phyloP scores from a whole-genome alignment of 352 stramenopile genomes.

The Globisporangium paddicum region DNA sequence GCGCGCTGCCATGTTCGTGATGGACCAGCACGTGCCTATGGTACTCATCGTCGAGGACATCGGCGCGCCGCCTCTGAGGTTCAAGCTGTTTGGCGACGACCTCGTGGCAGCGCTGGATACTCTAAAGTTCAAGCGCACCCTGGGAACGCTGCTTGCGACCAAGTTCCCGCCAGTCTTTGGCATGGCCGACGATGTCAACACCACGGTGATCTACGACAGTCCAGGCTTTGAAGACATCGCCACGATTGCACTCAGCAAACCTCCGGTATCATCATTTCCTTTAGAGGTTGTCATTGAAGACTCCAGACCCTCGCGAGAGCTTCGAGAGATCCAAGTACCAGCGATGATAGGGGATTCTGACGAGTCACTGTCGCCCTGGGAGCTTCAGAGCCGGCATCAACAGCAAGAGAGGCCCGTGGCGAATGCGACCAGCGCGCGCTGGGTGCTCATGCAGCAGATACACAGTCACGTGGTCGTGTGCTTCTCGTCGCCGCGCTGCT shows the following conservation, averaged over 20 bases:
- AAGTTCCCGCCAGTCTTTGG: slow-evolving; percentile 3
- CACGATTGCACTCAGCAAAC: neutral
- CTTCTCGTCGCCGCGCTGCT: slow-evolving; percentile 20
- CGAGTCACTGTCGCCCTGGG: slow-evolving; percentile 7
- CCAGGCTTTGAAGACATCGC: neutral
- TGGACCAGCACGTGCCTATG: slow-evolving; percentile 18
- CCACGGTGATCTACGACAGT: neutral
- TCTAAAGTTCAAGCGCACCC: neutral
- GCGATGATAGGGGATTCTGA: neutral
- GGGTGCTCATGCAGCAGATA: slow-evolving; percentile 2
- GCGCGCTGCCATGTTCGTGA: slow-evolving; percentile 24
- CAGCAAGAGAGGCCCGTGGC: neutral
- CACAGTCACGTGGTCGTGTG: slow-evolving; percentile 11
- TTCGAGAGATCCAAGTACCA: neutral
- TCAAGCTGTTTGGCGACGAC: slow-evolving; percentile 6
- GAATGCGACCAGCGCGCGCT: neutral
- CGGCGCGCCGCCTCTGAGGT: slow-evolving; percentile 8
- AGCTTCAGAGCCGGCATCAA: neutral
- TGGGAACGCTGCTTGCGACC: slow-evolving; percentile 6
- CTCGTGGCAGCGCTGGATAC: slow-evolving; percentile 11
- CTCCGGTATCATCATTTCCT: neutral
- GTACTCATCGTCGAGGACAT: slow-evolving; percentile 25
- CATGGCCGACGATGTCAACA: neutral
- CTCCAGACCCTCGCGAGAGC: neutral
- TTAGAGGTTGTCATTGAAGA: neutral